Evolutionary conservation across 202 grass and related monocot species (phyloP).

Genomic region (Bolboschoenoplectus hybrid): DNA sequence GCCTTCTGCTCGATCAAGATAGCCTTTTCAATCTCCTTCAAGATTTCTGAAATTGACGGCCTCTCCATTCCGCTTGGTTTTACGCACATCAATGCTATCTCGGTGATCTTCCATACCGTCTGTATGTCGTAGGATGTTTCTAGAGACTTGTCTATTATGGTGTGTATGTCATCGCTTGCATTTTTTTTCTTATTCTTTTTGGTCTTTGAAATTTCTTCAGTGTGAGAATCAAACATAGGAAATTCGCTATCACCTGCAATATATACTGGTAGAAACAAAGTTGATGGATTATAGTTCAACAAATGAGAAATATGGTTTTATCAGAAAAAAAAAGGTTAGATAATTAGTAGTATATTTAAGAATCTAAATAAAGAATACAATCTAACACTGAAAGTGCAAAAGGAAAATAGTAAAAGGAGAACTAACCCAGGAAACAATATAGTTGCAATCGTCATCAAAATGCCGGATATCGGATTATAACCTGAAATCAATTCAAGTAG

Average conservation of each 20-base stretch:
- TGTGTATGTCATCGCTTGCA: conserved; percentile 67
- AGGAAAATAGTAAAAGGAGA: not conserved
- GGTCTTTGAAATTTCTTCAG: too few species aligned
- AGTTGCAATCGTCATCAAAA: conserved; percentile 18
- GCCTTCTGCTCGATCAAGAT: conserved; percentile 50
- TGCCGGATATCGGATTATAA: conserved; percentile 16
- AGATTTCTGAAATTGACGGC: conserved; percentile 64
- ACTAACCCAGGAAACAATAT: not conserved
- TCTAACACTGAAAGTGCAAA: too few species aligned
- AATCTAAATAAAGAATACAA: too few species aligned
- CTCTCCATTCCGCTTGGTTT: conserved; percentile 56
- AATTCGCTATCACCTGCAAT: too few species aligned
- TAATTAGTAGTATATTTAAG: too few species aligned
- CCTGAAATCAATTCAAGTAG: conserved; percentile 1
- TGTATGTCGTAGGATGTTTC: conserved; percentile 46
- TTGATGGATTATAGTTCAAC: too few species aligned
- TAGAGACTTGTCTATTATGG: conserved; percentile 58
- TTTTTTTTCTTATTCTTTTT: too few species aligned
- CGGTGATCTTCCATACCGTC: conserved; percentile 50
- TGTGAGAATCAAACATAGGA: too few species aligned
- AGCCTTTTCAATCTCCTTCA: conserved; percentile 83
- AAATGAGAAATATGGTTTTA: too few species aligned
- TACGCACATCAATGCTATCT: conserved; percentile 72
- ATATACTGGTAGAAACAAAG: too few species aligned
- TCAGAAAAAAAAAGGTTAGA: too few species aligned